Percentiles rank a stretch among this genome's conserved stretches.
phyloP scores from a whole-genome alignment of 352 stramenopile species.

The Globisporangium camurandrum region DNA sequence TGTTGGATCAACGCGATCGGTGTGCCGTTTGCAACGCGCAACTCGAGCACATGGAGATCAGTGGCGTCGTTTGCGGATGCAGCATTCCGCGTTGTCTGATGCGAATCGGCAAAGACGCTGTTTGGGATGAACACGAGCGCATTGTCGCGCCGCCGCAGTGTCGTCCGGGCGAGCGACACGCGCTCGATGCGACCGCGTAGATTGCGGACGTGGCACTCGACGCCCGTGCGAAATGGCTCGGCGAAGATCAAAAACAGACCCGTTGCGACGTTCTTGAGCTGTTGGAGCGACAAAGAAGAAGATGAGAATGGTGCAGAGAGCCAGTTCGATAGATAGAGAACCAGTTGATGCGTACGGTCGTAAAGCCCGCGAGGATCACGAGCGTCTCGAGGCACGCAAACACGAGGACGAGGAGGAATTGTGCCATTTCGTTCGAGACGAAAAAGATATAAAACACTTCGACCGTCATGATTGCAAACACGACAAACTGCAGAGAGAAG shows the following conservation, averaged over 20 bases:
- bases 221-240: conserved; percentile 71
- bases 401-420: conserved; percentile 56
- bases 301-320: background rate
- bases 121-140: conserved; percentile 76
- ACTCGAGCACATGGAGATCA: conserved; percentile 40
- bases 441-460: conserved; percentile 86
- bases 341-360: conserved; percentile 45
- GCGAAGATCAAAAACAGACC: conserved; percentile 82
- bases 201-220: conserved; percentile 39
- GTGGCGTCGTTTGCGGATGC: too few species aligned
- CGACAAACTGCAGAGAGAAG: conserved; percentile 30
- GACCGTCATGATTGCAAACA: conserved; percentile 64
- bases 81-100: conserved; percentile 56
- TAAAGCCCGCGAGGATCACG: conserved; percentile 54
- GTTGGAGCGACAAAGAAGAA: background rate
- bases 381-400: conserved; percentile 64
- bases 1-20: conserved; percentile 31
- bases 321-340: too few species aligned
- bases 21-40: conserved; percentile 35
- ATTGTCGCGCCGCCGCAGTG: conserved; percentile 53
- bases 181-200: conserved; percentile 62
- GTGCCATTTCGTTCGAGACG: conserved; percentile 43
- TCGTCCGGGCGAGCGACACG: conserved; percentile 70
- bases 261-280: conserved; percentile 79
- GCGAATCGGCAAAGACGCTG: conserved; percentile 62